A percentile compares a stretch with the other conserved stretches of the same genome.
These are phyloP conservation scores for Arabis alpina DNA, from an alignment of 345 rosid genomes.

Conservation along the genomic window DNA sequence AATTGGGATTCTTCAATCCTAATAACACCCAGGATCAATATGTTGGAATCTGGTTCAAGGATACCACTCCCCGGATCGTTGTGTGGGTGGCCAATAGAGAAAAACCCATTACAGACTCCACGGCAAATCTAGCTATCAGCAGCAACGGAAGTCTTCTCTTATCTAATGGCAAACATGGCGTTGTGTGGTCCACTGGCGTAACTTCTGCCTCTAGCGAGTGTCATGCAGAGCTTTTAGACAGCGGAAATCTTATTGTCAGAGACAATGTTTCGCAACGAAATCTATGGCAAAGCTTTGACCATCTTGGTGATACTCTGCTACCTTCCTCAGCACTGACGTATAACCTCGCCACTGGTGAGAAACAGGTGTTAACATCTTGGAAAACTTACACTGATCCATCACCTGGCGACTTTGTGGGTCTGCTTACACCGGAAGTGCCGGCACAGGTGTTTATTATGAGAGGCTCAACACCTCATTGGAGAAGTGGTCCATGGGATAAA, in stretches of 20 bases:
- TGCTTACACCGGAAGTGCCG: slow-evolving; percentile 36
- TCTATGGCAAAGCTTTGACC: slow-evolving; percentile 44
- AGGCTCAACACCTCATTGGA: slow-evolving; percentile 26
- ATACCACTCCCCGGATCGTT: slow-evolving; percentile 8
- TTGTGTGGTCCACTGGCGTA: slow-evolving; percentile 39
- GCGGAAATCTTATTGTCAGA: slow-evolving; percentile 62
- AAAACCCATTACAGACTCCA: slow-evolving; percentile 32
- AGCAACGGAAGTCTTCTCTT: slow-evolving; percentile 41
- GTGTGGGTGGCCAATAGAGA: slow-evolving; percentile 64
- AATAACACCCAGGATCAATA: slow-evolving; percentile 30
- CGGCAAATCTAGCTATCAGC: slow-evolving; percentile 29
- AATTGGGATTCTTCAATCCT: slow-evolving; percentile 47
- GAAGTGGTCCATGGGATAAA: slow-evolving; percentile 51
- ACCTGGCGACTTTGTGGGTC: slow-evolving; percentile 36
- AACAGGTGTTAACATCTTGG: slow-evolving; percentile 47
- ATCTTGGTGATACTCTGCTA: slow-evolving; percentile 41
- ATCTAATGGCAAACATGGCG: slow-evolving; percentile 4
- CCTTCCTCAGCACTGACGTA: slow-evolving; percentile 30
- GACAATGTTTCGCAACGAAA: slow-evolving; percentile 28
- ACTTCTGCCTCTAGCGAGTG: slow-evolving; percentile 24
- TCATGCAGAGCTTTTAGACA: slow-evolving; percentile 53
- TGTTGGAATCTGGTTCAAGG: slow-evolving; percentile 52
- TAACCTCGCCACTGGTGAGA: slow-evolving; percentile 5
- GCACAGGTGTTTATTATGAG: slow-evolving; percentile 31
- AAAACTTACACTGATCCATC: slow-evolving; percentile 47